These are phyloP conservation scores for Lepidium africanum DNA, from an alignment of 345 rosid genomes.

Conservation along the genomic window DNA sequence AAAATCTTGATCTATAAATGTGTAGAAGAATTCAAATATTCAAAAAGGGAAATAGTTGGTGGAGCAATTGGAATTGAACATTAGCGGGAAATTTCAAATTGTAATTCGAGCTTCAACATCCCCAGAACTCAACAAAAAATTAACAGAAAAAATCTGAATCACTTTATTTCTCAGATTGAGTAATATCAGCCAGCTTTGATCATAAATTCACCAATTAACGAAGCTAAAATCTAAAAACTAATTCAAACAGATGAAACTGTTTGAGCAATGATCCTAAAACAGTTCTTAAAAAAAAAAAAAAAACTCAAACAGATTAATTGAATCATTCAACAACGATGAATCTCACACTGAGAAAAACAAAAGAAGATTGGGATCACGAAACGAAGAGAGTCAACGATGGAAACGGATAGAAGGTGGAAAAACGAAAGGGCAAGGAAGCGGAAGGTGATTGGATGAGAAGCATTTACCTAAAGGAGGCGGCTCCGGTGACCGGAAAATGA, in stretches of 20 bases:
- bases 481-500: conserved; percentile 20
- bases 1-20: not conserved
- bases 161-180: not conserved
- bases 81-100: conserved; percentile 20
- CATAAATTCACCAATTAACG: not conserved
- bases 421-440: not conserved
- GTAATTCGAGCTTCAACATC: not conserved
- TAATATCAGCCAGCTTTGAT: not conserved
- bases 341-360: not conserved
- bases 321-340: not conserved
- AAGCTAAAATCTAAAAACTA: not conserved
- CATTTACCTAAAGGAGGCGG: conserved; percentile 22
- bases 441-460: not conserved
- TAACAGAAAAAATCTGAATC: not conserved
- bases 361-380: not conserved
- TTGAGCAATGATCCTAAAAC: not conserved
- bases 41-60: not conserved
- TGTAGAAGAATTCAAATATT: not conserved
- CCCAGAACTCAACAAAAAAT: no score
- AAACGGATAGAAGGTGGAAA: not conserved
- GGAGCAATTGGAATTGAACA: not conserved
- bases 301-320: not conserved
- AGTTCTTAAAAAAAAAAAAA: not conserved
- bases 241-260: not conserved
- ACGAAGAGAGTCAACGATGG: not conserved